phyloP scores from a whole-genome alignment of 108 stramenopile species.

The Conticribra weissflogii region DNA sequence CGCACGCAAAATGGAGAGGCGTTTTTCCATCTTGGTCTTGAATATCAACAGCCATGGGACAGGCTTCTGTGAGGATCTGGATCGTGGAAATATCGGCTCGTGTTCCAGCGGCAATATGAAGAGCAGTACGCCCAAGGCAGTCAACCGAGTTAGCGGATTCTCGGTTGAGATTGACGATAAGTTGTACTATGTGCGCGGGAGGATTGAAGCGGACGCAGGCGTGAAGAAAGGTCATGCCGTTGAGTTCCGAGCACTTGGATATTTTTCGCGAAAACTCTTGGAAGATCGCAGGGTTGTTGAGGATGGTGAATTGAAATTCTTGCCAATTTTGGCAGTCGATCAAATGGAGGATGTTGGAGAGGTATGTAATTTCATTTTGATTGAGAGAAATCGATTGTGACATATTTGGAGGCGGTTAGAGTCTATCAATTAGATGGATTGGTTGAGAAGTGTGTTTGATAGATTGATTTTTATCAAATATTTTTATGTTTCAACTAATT shows the following conservation, averaged over 20 bases:
- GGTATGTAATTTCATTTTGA: neutral
- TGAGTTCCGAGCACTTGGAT: conserved; percentile 11
- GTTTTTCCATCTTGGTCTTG: conserved; percentile 73
- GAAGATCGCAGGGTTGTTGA: neutral
- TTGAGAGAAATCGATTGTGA: neutral
- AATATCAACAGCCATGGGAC: conserved; percentile 58
- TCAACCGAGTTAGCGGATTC: conserved; percentile 59
- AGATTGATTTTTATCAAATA: too few relatives aligned
- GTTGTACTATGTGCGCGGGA: conserved; percentile 38
- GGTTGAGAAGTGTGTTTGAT: too few relatives aligned
- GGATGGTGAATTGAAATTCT: neutral
- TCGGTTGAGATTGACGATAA: conserved; percentile 59
- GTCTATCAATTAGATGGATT: too few relatives aligned
- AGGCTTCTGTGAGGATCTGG: conserved; percentile 52
- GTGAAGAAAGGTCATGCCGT: conserved; percentile 33
- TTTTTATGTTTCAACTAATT: too few relatives aligned
- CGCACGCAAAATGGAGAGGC: conserved; percentile 64
- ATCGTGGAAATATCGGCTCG: conserved; percentile 62
- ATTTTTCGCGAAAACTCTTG: neutral
- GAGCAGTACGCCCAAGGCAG: conserved; percentile 65
- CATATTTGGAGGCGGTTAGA: neutral
- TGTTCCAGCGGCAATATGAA: conserved; percentile 74
- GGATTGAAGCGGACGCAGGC: conserved; percentile 30
- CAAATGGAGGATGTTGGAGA: neutral
- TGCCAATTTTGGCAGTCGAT: neutral